phyloP scores from a whole-genome alignment of 1,284 basidiomycete species.

The Caloboletus inedulis region DNA sequence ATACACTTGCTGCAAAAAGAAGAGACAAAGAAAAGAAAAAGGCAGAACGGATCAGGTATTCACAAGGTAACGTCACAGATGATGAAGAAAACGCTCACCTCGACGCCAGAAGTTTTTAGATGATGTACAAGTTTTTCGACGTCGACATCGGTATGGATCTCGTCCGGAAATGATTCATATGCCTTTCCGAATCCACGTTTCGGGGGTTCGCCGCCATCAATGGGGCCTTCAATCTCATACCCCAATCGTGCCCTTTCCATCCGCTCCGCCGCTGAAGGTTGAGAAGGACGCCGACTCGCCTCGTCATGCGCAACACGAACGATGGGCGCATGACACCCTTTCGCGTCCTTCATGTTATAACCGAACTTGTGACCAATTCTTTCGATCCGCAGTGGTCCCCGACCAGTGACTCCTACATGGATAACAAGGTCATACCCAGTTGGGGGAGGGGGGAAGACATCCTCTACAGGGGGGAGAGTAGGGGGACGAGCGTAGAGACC shows the following conservation, averaged over 20 bases:
- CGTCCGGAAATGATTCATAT: conserved; percentile 46
- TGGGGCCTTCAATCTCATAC: conserved; percentile 25
- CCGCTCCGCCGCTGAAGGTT: conserved; percentile 35
- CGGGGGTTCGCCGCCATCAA: conserved; percentile 34
- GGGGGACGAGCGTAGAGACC: conserved; percentile 63
- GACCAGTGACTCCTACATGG: conserved; percentile 66
- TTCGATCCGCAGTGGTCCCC: conserved; percentile 65
- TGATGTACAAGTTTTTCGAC: conserved; percentile 51
- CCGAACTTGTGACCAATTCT: conserved; percentile 65
- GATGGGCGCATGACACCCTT: conserved; percentile 53
- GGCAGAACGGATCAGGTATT: conserved; percentile 8
- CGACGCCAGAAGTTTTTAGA: conserved; percentile 54
- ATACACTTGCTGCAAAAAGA: conserved; percentile 51
- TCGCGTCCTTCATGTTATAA: conserved; percentile 67
- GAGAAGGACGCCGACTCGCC: conserved; percentile 15
- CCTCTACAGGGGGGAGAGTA: conserved; percentile 42
- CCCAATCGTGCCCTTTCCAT: conserved; percentile 35
- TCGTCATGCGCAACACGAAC: conserved; percentile 39
- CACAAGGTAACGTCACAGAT: neutral
- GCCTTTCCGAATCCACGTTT: conserved; percentile 51
- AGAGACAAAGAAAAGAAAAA: neutral
- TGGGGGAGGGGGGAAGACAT: conserved; percentile 41
- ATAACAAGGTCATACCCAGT: conserved; percentile 72
- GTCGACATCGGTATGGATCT: conserved; percentile 47
- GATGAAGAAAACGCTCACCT: conserved; percentile 42